Evolutionary conservation across 306 rosid species (phyloP).

Genomic region (Sesbania bispinosa): DNA sequence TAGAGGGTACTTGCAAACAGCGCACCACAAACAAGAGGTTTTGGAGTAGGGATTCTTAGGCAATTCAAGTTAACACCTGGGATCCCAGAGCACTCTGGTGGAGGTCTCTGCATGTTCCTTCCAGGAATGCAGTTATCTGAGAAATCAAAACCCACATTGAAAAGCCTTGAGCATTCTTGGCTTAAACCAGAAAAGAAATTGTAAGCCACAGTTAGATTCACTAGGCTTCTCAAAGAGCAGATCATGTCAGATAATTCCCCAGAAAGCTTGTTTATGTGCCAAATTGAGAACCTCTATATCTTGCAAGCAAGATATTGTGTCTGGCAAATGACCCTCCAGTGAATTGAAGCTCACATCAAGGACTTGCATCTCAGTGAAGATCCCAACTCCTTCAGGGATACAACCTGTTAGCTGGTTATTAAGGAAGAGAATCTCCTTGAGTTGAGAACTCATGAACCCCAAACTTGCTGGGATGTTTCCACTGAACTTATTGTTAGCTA

Average conservation of each 20-base stretch:
- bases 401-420: conserved; percentile 85
- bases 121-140: conserved; percentile 84
- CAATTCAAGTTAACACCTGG: conserved; percentile 80
- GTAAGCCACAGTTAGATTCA: conserved; percentile 70
- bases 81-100: conserved; percentile 68
- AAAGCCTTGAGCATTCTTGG: conserved; percentile 53
- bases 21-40: conserved; percentile 62
- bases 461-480: conserved; percentile 72
- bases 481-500: conserved; percentile 68
- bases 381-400: conserved; percentile 78
- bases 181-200: conserved; percentile 88
- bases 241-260: conserved; percentile 73
- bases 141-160: conserved; percentile 75
- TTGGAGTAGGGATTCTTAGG: conserved; percentile 65
- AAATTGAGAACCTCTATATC: conserved; percentile 72
- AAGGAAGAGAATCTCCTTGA: conserved; percentile 69
- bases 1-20: conserved; percentile 7
- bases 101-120: conserved; percentile 69
- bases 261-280: conserved; percentile 76
- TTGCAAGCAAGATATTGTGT: conserved; percentile 70
- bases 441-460: conserved; percentile 54
- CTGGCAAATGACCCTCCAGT: conserved; percentile 79
- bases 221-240: conserved; percentile 53
- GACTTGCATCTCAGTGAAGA: conserved; percentile 74
- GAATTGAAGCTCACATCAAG: conserved; percentile 81